Percentiles rank a stretch among this genome's conserved stretches.
Conservation (phyloP, 805 yeast genomes). For the Saturnispora sanitii region DNA sequence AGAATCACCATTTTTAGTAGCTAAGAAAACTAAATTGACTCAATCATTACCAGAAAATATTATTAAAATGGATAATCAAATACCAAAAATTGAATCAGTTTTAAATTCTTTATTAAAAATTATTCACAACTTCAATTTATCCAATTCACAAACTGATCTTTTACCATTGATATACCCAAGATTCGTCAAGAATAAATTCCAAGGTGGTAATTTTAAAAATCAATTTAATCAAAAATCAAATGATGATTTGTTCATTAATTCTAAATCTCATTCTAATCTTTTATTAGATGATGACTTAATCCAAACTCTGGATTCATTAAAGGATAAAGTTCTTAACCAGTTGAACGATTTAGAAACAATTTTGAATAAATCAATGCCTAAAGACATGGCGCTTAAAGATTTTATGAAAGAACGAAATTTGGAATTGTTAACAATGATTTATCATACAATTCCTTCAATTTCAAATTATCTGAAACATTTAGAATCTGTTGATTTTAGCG, state of each 20-base stretch:
- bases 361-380: slow-evolving; percentile 31
- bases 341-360: slow-evolving; percentile 34
- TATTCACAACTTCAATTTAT: neutral
- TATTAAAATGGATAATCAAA: slow-evolving; percentile 1
- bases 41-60: slow-evolving; percentile 1
- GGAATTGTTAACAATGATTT: slow-evolving; percentile 41
- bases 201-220: slow-evolving; percentile 74
- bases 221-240: slow-evolving; percentile 37
- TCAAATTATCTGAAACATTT: slow-evolving; percentile 41
- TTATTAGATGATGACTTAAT: slow-evolving; percentile 43
- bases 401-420: slow-evolving; percentile 37
- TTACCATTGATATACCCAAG: slow-evolving; percentile 62
- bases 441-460: slow-evolving; percentile 41
- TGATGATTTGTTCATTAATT: slow-evolving; percentile 26
- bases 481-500: slow-evolving; percentile 54
- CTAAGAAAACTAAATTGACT: neutral
- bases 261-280: slow-evolving; percentile 24
- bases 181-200: slow-evolving; percentile 52
- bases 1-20: neutral
- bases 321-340: slow-evolving; percentile 30
- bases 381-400: slow-evolving; percentile 14
- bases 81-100: neutral
- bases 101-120: neutral
- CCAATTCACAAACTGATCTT: neutral
- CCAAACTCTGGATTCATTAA: slow-evolving; percentile 28